Percentiles rank a stretch among this genome's conserved stretches.
phyloP scores from a whole-genome alignment of 2,329 filamentous ascomycete species.

The Aspergillus neotritici region DNA sequence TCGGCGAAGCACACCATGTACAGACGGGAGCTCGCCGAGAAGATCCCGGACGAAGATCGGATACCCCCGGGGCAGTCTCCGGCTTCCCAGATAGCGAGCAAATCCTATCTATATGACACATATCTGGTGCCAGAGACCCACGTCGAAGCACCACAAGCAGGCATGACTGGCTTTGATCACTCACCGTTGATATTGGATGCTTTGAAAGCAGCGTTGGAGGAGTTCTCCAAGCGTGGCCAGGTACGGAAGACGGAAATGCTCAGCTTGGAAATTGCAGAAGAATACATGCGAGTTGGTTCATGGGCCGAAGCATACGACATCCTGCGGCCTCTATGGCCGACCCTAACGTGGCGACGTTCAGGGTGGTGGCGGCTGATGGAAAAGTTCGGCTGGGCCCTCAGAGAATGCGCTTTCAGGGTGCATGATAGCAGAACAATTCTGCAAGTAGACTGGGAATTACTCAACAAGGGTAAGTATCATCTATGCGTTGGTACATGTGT shows the following conservation, averaged over 20 bases:
- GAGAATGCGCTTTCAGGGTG: conserved; percentile 47
- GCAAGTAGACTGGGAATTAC: conserved; percentile 54
- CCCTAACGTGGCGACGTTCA: conserved; percentile 53
- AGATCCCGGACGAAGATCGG: conserved; percentile 57
- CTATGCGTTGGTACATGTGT: background rate
- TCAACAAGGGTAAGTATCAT: conserved; percentile 30
- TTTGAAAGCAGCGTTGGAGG: conserved; percentile 43
- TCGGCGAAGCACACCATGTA: conserved; percentile 48
- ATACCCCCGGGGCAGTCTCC: conserved; percentile 51
- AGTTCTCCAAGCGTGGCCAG: conserved; percentile 51
- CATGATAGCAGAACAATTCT: conserved; percentile 46
- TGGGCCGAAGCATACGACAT: conserved; percentile 49
- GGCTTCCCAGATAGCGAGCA: conserved; percentile 50
- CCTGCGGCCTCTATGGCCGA: conserved; percentile 51
- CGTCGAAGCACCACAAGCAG: conserved; percentile 46
- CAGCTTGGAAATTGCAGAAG: conserved; percentile 51
- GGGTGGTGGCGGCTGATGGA: conserved; percentile 56
- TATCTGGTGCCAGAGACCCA: conserved; percentile 57
- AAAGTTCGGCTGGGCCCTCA: conserved; percentile 49
- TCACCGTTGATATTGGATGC: conserved; percentile 45
- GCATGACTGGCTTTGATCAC: conserved; percentile 46
- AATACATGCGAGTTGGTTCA: conserved; percentile 46
- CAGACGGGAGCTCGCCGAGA: conserved; percentile 47
- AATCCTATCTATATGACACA: conserved; percentile 52
- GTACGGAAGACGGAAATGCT: conserved; percentile 50